Evolutionary conservation across 2,329 filamentous ascomycete genomes (phyloP), one percentile per base, ranked within the genome.

Genomic region (Cryphonectria parasitica): DNA sequence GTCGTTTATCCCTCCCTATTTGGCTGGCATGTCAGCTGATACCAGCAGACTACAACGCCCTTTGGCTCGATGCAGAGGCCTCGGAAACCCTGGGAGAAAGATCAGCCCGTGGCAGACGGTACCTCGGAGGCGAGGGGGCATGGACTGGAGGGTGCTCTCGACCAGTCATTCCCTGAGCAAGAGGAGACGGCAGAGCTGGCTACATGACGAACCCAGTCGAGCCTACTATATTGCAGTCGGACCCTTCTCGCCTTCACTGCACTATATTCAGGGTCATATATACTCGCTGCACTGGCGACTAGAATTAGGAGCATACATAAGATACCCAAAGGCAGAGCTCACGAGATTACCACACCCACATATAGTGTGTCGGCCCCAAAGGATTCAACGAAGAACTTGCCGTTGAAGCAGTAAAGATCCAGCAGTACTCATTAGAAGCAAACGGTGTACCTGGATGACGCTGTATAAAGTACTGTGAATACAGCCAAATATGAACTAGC

Each of bases 41-140:
- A 22, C 28, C 2, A 7, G 2, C 36, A 86, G 84, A 79, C 82
- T 1, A 80, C 86, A 19, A 84, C 83, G 66, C 85, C 85, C 0
- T 78, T 86, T 54, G 85, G 85, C 15, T 79, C 82, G 65, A 81
- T 84, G 61, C 74, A 81, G 34, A 86, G 82, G 17, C 85, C 87
- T 0, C 82, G 78, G 66, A 89, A 89, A 80, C 95, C 95, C 0
- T 98, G 95, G 95, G 95, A 97, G 82, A 92, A 85, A 75, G 84
- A 88, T 22, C 71, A 61, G 34, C 62, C 58, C 3, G 66, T 61
- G 15, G 65, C 39, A 5, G 45, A 69, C 11, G 45, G 54, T 19
- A 70, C 64, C 6, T 62, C 69, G 34, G 39, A 67, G 36, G 70
- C 45, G 31, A 49, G 39, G 10, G 43, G 62, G 22, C 56, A 19